Evolutionary conservation across 1,139 yeast species (phyloP), one percentile per base, ranked within the genome.

Genomic region (Kurtzmaniella natalensis): DNA sequence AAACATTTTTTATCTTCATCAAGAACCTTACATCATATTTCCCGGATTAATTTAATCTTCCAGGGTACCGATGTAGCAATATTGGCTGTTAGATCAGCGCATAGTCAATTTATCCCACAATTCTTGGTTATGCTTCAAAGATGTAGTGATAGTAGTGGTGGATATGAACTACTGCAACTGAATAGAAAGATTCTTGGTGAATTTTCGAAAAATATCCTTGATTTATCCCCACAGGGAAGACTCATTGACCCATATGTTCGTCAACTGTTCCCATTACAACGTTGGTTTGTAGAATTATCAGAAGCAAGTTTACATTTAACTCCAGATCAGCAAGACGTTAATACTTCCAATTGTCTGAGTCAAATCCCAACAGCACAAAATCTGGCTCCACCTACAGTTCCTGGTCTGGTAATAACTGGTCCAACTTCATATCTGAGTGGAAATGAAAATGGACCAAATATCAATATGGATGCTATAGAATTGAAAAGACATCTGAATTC

Each of bases 91-190:
- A 32, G 30, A 20, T 24, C 31, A 10, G 30, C 21, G 13, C 24
- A 35, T 18, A 25, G 25, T 13, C 38, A 35, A 17, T 26, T 35
- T 9, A 18, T 35, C 7, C 38, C 38, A 3, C 38, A 35, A 20
- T 23, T 35, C 4, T 21, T 35, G 6, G 30, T 37, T 3, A 32
- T 35, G 30, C 24, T 35, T 8, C 35, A 35, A 25, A 21, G 17
- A 18, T 26, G 29, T 26, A 11, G 11, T 5, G 13, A 35, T 21
- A 21, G 17, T 13, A 17, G 29, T 26, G 8, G 11, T 5, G 13
- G 11, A 3, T 23, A 11, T 23, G 29, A 13, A 5, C 26, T 6
- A 10, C 20, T 21, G 7, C 20, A n/a, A 8, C 26, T 21, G 25
- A 26, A 20, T 15, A 10, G 21, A 5, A 29, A 29, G 18, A 11